Evolutionary conservation across 345 rosid genomes (phyloP).

Genomic region (Cardiospermum halicacabum): DNA sequence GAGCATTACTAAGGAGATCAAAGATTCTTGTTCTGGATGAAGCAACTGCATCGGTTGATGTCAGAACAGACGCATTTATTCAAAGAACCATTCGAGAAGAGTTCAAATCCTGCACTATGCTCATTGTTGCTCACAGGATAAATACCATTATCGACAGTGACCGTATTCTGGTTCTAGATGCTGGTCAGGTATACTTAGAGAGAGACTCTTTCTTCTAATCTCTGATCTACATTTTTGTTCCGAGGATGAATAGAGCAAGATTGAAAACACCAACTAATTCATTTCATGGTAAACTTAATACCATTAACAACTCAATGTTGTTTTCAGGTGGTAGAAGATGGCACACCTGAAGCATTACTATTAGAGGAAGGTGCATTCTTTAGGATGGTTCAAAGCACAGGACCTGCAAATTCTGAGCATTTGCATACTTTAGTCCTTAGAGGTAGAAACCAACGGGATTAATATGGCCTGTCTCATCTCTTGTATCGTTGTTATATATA

Average conservation of each 20-base stretch:
- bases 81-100: conserved; percentile 89
- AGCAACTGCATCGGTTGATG: conserved; percentile 97
- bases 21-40: conserved; percentile 96
- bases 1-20: conserved; percentile 75
- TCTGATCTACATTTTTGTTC: too few species aligned
- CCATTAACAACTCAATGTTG: not conserved
- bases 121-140: conserved; percentile 82
- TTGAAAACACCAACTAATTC: not conserved
- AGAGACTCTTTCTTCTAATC: too few species aligned
- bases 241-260: too few species aligned
- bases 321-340: conserved; percentile 65
- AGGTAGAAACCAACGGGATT: too few species aligned
- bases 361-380: conserved; percentile 54
- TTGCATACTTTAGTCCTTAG: conserved; percentile 53
- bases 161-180: conserved; percentile 75
- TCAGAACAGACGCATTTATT: conserved; percentile 77
- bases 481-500: too few species aligned
- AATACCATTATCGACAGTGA: conserved; percentile 83
- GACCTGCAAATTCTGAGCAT: conserved; percentile 68
- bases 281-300: not conserved
- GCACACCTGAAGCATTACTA: conserved; percentile 58
- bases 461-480: too few species aligned
- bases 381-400: conserved; percentile 72
- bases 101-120: conserved; percentile 82
- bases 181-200: conserved; percentile 58